Evolutionary conservation across 768 basidiomycete genomes (phyloP), one percentile per base, ranked within the genome.

Genomic region (Flagelloscypha sp.): DNA sequence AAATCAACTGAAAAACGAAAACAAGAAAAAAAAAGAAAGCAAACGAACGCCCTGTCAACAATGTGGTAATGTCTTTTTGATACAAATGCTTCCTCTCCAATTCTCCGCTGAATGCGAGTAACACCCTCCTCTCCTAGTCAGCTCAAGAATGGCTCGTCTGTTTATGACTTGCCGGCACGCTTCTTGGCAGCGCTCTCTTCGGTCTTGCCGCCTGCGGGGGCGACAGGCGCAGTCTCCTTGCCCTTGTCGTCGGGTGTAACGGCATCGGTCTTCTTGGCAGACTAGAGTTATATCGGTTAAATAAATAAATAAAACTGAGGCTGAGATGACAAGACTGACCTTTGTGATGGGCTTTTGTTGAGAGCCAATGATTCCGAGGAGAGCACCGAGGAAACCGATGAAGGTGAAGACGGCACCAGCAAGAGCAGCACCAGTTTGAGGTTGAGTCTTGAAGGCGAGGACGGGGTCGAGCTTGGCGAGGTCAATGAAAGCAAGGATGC

Each of bases 351-450:
- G 78, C 53, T 83, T 77, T 55, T 79, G 73, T 32, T 70, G 66
- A 34, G 72, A 71, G 44, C 87, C 84, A 55, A 90, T 72, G 49
- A 92, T 63, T 37, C 88, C 79, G 42, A 88, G 73, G 53, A 89
- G 63, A 24, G 73, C 72, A 45, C 80, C 85, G 45, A 98, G 56
- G 78, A 95, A 79, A 31, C 84, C 84, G 52, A 95, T 74, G 46
- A 95, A 56, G 27, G 85, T 87, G 48, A 94, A 69, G 30, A 85
- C 44, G 32, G 75, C 78, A 43, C 76, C 82, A 41, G 66, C 67
- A 46, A 97, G 68, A 42, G 77, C 85, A 30, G 70, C 82, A 48
- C 79, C 89, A 34, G 86, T 86, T 61, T 92, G 83, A 30, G 93
- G 92, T 53, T 92, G 79, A 24, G 82, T 66, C 69, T 83, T 86